phyloP scores from a whole-genome alignment of 139 green algal species.

The Yamagishiella unicocca region DNA sequence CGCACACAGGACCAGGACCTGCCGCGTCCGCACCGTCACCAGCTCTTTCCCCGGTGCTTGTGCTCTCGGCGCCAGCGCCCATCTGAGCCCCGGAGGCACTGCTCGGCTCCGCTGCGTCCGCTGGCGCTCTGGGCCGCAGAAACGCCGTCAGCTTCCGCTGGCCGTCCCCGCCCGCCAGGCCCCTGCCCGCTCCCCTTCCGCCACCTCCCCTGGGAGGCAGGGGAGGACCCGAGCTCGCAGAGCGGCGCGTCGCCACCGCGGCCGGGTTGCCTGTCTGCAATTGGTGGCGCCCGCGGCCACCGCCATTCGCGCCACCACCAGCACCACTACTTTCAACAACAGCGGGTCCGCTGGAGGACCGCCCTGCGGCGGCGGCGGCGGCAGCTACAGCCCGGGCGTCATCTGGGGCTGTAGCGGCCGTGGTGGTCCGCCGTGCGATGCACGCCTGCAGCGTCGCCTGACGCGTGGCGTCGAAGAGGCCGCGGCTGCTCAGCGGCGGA shows the following conservation, averaged over 20 bases:
- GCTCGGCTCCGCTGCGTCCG: too few relatives aligned
- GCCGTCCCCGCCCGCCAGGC: background rate
- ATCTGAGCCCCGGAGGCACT: too few relatives aligned
- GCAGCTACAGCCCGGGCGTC: too few relatives aligned
- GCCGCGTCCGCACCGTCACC: too few relatives aligned
- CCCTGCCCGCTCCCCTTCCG: background rate
- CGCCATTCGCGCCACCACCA: background rate
- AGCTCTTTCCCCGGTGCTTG: too few relatives aligned
- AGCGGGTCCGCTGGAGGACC: too few relatives aligned
- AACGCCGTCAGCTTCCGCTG: conserved; percentile 42
- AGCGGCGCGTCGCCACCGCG: background rate
- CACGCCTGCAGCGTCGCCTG: conserved; percentile 60
- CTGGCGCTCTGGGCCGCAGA: background rate
- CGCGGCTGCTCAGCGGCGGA: background rate
- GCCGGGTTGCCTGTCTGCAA: background rate
- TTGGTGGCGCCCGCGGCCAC: too few relatives aligned
- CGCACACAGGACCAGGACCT: too few relatives aligned
- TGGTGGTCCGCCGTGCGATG: conserved; percentile 12
- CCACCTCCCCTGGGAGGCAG: too few relatives aligned
- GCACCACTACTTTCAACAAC: background rate
- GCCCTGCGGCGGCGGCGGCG: too few relatives aligned
- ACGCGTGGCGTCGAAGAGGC: conserved; percentile 45
- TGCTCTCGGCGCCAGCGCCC: too few relatives aligned
- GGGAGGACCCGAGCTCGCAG: too few relatives aligned
- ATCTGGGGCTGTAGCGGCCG: background rate